Evolutionary conservation across 129 eudicot genomes (phyloP).

Genomic region (Artemisia argyi): DNA sequence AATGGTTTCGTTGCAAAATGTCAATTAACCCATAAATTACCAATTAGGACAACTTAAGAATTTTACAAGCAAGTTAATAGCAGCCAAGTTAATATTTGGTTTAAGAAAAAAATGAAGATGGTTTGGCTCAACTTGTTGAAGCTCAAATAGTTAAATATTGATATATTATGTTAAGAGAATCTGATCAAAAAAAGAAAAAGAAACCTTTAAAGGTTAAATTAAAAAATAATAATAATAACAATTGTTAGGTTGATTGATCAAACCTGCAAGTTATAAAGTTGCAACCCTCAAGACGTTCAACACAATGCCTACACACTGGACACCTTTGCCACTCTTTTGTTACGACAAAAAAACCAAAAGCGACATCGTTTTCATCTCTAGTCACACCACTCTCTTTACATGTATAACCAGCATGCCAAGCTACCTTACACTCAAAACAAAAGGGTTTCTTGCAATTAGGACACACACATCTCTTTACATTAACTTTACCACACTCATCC

Average conservation of each 20-base stretch:
- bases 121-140: too few relatives aligned
- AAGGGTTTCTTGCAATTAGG: constrained; percentile 46
- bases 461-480: constrained; percentile 27
- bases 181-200: too few relatives aligned
- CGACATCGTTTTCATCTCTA: constrained; percentile 41
- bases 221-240: too few relatives aligned
- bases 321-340: constrained; percentile 49
- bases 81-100: too few relatives aligned
- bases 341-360: constrained; percentile 49
- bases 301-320: constrained; percentile 44
- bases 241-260: neutral
- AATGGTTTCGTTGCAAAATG: too few relatives aligned
- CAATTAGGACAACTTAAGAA: too few relatives aligned
- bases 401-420: constrained; percentile 52
- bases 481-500: constrained; percentile 50
- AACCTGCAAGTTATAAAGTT: constrained; percentile 48
- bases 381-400: constrained; percentile 38
- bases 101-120: too few relatives aligned
- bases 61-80: too few relatives aligned
- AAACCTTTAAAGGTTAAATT: too few relatives aligned
- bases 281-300: constrained; percentile 44
- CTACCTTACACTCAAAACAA: constrained; percentile 43
- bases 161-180: too few relatives aligned
- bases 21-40: too few relatives aligned
- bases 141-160: too few relatives aligned